These are phyloP conservation scores for Lodderomyces parapsilosis DNA, from an alignment of 1,139 yeast genomes.

Conservation along the genomic window DNA sequence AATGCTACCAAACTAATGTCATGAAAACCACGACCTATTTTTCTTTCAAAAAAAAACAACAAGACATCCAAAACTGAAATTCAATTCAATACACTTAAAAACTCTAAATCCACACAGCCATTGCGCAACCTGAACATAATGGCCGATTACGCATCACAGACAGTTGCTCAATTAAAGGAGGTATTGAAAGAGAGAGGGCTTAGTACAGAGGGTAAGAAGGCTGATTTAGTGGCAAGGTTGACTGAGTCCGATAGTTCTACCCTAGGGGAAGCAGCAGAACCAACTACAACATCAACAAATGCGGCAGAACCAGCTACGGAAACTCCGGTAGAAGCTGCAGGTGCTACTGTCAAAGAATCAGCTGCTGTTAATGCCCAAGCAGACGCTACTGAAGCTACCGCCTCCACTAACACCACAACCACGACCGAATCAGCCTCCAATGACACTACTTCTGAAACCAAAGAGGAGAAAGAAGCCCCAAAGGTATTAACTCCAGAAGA, in stretches of 20 bases:
- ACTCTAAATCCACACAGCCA: neutral
- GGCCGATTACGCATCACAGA: slow-evolving; percentile 62
- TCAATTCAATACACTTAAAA: neutral
- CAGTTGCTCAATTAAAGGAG: slow-evolving; percentile 86
- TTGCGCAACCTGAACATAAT: no score
- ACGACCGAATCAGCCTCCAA: slow-evolving; percentile 8
- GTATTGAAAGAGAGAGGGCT: slow-evolving; percentile 66
- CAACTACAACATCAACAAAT: slow-evolving; percentile 14
- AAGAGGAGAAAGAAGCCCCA: slow-evolving; percentile 25
- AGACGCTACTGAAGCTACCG: slow-evolving; percentile 9
- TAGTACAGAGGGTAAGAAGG: slow-evolving; percentile 77
- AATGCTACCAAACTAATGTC: neutral
- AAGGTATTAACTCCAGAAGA: slow-evolving; percentile 63
- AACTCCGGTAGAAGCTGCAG: slow-evolving; percentile 18
- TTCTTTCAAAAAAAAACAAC: neutral
- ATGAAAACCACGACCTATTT: neutral
- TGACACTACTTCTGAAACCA: slow-evolving; percentile 14
- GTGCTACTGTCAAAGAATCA: slow-evolving; percentile 12
- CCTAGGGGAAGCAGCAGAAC: slow-evolving; percentile 11
- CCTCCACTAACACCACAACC: slow-evolving; percentile 11
- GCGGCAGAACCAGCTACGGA: slow-evolving; percentile 10
- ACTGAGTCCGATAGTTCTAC: slow-evolving; percentile 29
- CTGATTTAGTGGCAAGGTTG: slow-evolving; percentile 75
- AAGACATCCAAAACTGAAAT: neutral
- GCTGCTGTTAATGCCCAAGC: neutral